Evolutionary conservation across 768 basidiomycete genomes (phyloP).

Genomic region (Dacryopinax spathularia): DNA sequence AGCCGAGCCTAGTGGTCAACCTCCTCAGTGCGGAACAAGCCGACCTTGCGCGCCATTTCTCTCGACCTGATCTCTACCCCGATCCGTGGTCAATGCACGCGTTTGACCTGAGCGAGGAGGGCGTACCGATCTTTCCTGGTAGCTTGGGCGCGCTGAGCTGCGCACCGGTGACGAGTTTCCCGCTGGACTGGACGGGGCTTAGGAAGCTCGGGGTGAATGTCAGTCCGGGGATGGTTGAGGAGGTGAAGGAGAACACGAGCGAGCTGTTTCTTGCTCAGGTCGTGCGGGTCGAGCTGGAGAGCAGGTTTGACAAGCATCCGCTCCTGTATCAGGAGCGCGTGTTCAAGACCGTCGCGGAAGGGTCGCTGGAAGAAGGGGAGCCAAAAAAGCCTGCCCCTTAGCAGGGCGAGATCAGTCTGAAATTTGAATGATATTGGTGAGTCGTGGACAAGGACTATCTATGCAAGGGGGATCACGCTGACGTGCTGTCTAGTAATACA

Average conservation of each 20-base stretch:
- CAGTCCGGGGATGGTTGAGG: not conserved
- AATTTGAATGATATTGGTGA: not conserved
- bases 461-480: not conserved
- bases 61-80: constrained; percentile 54
- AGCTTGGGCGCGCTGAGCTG: constrained; percentile 63
- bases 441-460: not conserved
- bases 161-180: constrained; percentile 47
- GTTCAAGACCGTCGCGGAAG: not conserved
- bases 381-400: too few relatives aligned
- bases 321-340: not conserved
- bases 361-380: too few relatives aligned
- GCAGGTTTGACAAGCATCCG: not conserved
- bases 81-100: constrained; percentile 30
- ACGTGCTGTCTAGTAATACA: not conserved
- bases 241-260: constrained; percentile 25
- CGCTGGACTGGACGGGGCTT: constrained; percentile 36
- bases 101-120: constrained; percentile 30
- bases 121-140: constrained; percentile 44
- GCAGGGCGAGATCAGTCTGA: too few relatives aligned
- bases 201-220: not conserved
- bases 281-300: constrained; percentile 35
- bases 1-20: constrained; percentile 60
- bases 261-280: constrained; percentile 79
- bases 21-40: constrained; percentile 59
- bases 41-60: constrained; percentile 50